Evolutionary conservation across 2,329 filamentous ascomycete species (phyloP).

Genomic region (Leptographium wingfieldii): DNA sequence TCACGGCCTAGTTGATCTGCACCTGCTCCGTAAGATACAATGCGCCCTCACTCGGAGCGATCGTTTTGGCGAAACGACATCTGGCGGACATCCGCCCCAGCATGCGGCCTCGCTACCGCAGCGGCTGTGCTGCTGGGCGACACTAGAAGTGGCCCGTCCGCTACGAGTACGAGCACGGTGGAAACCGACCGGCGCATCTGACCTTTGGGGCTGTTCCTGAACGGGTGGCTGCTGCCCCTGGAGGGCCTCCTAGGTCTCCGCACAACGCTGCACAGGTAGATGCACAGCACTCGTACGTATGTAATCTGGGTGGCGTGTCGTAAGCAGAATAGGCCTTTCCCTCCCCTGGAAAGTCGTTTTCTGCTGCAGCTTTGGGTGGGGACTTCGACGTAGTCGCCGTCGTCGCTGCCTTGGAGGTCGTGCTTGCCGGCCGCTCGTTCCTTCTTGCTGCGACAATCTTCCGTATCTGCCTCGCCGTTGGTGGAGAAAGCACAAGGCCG

Average conservation of each 20-base stretch:
- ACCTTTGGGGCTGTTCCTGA: not conserved
- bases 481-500: not conserved
- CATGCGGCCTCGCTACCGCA: not conserved
- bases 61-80: not conserved
- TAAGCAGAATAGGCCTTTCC: conserved; percentile 2
- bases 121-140: not conserved
- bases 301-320: not conserved
- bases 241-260: not conserved
- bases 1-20: too few species aligned
- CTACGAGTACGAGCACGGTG: too few species aligned
- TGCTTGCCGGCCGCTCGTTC: not conserved
- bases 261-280: not conserved
- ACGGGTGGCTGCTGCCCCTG: not conserved
- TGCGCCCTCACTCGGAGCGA: not conserved
- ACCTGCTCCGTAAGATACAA: too few species aligned
- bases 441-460: not conserved
- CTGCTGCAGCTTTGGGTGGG: conserved; percentile 3
- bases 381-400: not conserved
- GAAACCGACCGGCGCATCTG: too few species aligned
- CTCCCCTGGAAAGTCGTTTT: not conserved
- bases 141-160: too few species aligned
- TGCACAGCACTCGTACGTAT: too few species aligned
- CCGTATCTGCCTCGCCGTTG: not conserved
- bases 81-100: not conserved
- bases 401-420: not conserved